Conservation (phyloP, 1,139 yeast species). For the Yamadazyma taylorii region DNA sequence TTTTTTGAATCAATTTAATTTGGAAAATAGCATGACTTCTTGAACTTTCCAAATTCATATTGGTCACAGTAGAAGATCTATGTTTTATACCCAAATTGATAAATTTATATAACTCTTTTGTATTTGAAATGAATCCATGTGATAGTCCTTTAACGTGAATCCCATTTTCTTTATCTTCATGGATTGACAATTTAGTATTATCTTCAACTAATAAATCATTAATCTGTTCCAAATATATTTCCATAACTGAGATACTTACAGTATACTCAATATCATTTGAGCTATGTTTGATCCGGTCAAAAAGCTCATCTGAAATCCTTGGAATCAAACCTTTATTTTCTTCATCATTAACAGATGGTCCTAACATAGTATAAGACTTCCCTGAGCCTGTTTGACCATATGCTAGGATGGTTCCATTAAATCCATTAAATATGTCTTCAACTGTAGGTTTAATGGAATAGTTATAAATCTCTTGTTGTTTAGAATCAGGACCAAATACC, state of each 20-base stretch:
- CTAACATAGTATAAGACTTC: conserved; percentile 85
- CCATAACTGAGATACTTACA: conserved; percentile 74
- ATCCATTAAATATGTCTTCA: conserved; percentile 73
- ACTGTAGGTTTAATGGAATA: conserved; percentile 59
- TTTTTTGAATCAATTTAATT: conserved; percentile 61
- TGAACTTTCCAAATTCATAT: conserved; percentile 75
- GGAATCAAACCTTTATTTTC: conserved; percentile 63
- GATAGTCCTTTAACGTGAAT: conserved; percentile 70
- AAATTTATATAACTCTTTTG: conserved; percentile 58
- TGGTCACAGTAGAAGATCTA: conserved; percentile 62
- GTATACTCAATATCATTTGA: conserved; percentile 61
- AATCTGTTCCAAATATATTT: conserved; percentile 77
- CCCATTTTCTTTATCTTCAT: conserved; percentile 66
- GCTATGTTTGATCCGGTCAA: conserved; percentile 51
- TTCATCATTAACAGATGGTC: conserved; percentile 45
- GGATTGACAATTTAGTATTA: conserved; percentile 49
- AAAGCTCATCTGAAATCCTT: conserved; percentile 66
- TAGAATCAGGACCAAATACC: conserved; percentile 51
- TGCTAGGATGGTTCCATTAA: conserved; percentile 81
- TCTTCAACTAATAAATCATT: conserved; percentile 52
- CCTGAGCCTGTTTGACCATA: conserved; percentile 93
- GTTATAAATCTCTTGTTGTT: conserved; percentile 64
- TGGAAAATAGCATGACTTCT: conserved; percentile 83
- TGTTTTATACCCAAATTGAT: conserved; percentile 56
- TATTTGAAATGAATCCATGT: conserved; percentile 57